Evolutionary conservation across 257 asterid species (phyloP), one percentile per base, ranked within the genome.

Genomic region (Rubia yunnanensis): DNA sequence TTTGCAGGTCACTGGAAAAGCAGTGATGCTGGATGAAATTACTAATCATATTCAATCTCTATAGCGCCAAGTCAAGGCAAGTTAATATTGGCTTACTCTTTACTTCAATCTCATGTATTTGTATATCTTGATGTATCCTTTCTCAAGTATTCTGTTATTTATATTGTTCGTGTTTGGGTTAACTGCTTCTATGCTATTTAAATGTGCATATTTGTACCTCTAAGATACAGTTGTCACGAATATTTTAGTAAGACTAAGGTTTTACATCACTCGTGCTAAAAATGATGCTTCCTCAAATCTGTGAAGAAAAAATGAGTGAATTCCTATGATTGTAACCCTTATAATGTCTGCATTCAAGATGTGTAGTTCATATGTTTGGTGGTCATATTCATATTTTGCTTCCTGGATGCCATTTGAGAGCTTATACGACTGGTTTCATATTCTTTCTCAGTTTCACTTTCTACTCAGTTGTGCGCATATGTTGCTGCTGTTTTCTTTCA

Each of bases 11-110:
- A 85, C 87, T 61, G 97, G 97, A 32, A 90, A 90, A 92, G 97
- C 97, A 86, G 90, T 81, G 71, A 79, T 90, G 91, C 80, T 90
- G 92, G 97, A 90, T 84, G 92, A 90, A 75, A 90, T 90, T 32
- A 90, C 87, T 63, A 85, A 88, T 73, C 87, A 89, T 81, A 94
- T 89, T 77, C 95, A 87, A 52, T 89, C 97, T 64, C 81, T 89
- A 58, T 95, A 88, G 76, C 76, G 84, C 71, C 97, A 91, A 84
- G 96, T 88, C 27, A 95, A 91, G 97, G 97, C 88, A 41, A 62
- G 69, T 20, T 63, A 1, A 9, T 15, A 18, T 10, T 54, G 36
- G 62, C 13, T 14, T 41, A 36, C 18, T 39, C 48, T 26, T 76
- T 60, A 38, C 60, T 55, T 53, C 55, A 24, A 23, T 52, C 64